phyloP scores from a whole-genome alignment of 2,329 filamentous ascomycete species.

The Microsporum canis region DNA sequence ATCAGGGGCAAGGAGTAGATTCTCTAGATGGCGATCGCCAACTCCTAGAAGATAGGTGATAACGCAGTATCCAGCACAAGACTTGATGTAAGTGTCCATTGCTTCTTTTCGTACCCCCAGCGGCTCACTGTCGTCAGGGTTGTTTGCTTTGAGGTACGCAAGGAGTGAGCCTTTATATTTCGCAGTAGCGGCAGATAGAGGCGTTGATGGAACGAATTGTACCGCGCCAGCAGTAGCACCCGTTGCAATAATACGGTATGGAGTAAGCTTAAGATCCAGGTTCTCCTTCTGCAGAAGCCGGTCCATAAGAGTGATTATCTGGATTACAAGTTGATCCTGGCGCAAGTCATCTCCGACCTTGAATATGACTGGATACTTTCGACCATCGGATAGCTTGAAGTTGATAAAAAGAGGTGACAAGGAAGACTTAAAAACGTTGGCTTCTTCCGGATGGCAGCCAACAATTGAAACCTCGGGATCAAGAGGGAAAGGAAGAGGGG shows the following conservation, averaged over 20 bases:
- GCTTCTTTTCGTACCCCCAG: constrained; percentile 82
- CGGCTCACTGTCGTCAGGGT: constrained; percentile 70
- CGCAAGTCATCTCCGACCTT: constrained; percentile 94
- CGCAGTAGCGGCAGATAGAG: constrained; percentile 67
- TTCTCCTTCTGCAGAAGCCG: constrained; percentile 92
- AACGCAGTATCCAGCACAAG: constrained; percentile 93
- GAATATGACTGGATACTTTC: constrained; percentile 85
- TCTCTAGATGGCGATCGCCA: constrained; percentile 90
- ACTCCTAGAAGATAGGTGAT: constrained; percentile 97
- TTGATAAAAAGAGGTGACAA: constrained; percentile 82
- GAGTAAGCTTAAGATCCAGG: constrained; percentile 83
- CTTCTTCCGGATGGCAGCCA: constrained; percentile 71
- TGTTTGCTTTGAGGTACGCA: constrained; percentile 76
- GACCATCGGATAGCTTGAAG: constrained; percentile 68
- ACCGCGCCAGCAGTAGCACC: constrained; percentile 80
- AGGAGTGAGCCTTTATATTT: constrained; percentile 72
- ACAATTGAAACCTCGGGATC: constrained; percentile 72
- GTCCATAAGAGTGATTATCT: constrained; percentile 97
- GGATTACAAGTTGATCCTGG: constrained; percentile 93
- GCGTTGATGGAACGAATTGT: constrained; percentile 83
- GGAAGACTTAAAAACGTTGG: constrained; percentile 90
- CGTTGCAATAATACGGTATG: constrained; percentile 92
- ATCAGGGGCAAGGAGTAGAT: constrained; percentile 78
- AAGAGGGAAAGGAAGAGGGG: constrained; percentile 74
- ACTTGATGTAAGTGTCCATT: constrained; percentile 90